These are phyloP conservation scores for Myriosclerotinia curreyana DNA, from an alignment of 2,329 filamentous ascomycete genomes.

Conservation along the genomic window DNA sequence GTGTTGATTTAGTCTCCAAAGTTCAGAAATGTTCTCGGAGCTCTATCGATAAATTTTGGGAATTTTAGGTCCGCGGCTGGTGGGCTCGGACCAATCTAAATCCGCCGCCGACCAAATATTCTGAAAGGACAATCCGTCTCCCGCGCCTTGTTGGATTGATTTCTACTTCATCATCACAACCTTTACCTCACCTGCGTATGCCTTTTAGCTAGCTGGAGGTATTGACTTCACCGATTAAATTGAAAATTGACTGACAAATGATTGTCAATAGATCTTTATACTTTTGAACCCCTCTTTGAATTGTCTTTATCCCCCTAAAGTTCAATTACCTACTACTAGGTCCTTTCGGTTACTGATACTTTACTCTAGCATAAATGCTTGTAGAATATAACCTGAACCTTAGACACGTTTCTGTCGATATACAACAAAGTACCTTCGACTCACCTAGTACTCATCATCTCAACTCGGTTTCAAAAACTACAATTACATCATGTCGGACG, in stretches of 20 bases:
- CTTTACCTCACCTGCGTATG: background rate
- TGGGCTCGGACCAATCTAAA: conserved; percentile 21
- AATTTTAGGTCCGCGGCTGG: conserved; percentile 16
- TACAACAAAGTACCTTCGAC: background rate
- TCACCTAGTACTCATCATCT: background rate
- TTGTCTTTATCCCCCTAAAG: background rate
- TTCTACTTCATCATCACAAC: background rate
- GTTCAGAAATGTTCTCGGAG: conserved; percentile 23
- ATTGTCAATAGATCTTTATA: too few relatives aligned
- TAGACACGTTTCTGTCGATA: conserved; percentile 1
- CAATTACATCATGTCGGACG: conserved; percentile 53
- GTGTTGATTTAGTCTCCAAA: conserved; percentile 9
- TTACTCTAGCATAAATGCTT: background rate
- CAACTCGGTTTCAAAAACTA: background rate
- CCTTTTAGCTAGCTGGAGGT: too few relatives aligned
- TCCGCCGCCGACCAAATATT: conserved; percentile 9
- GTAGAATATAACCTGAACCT: conserved; percentile 7
- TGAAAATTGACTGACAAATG: too few relatives aligned
- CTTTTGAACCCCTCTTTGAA: background rate
- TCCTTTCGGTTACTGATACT: conserved; percentile 14
- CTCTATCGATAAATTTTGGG: conserved; percentile 24
- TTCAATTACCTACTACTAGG: conserved; percentile 6
- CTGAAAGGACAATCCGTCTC: conserved; percentile 2
- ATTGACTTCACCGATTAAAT: too few relatives aligned
- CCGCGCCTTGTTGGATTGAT: conserved; percentile 6